Conservation (phyloP, 2,329 filamentous ascomycete genomes). For the Colletotrichum incanum region DNA sequence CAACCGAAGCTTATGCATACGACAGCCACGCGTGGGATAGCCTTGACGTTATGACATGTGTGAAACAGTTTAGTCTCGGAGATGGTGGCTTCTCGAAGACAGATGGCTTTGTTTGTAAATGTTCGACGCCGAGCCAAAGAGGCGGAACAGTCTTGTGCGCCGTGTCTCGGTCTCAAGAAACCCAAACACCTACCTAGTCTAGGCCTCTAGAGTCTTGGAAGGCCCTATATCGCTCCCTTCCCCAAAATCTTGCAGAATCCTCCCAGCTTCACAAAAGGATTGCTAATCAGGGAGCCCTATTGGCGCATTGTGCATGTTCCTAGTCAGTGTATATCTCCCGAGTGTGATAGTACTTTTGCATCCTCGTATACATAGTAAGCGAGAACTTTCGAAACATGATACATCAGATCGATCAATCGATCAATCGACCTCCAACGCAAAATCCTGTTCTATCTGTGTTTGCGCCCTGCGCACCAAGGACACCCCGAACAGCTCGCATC, state of each 20-base stretch:
- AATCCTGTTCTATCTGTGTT: background rate
- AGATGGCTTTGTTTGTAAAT: conserved; percentile 3
- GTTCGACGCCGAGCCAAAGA: background rate
- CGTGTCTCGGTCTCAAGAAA: background rate
- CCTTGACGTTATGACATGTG: background rate
- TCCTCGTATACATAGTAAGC: background rate
- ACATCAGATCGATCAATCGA: conserved; percentile 3
- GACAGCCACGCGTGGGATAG: background rate
- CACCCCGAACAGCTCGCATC: background rate
- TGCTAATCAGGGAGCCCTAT: background rate
- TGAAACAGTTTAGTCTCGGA: background rate
- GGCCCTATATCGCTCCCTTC: background rate
- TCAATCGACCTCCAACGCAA: background rate
- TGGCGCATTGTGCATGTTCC: background rate
- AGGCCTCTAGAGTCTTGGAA: background rate
- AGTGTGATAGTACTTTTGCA: background rate
- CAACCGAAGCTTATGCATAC: background rate
- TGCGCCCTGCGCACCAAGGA: background rate
- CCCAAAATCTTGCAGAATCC: background rate
- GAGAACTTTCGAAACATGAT: background rate
- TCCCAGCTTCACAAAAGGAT: no score
- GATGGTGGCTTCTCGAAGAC: conserved; percentile 1
- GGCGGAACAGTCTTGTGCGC: background rate
- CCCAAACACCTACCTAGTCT: background rate
- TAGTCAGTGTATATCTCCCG: background rate